Evolutionary conservation across 768 basidiomycete genomes (phyloP).

Genomic region (Leucocoprinus birnbaumii): DNA sequence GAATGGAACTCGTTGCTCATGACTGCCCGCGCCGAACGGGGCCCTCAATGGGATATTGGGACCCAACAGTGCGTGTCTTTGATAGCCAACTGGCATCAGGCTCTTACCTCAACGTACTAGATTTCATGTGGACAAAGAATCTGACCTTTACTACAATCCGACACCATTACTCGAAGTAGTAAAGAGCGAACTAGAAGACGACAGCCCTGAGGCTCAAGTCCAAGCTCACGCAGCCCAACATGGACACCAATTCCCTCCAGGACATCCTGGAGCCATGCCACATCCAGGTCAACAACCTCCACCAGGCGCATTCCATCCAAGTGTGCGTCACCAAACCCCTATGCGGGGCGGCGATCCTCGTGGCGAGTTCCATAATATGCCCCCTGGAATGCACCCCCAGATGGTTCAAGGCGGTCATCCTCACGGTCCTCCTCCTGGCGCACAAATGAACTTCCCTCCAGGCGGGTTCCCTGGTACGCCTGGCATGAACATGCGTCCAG

Average conservation of each 20-base stretch:
- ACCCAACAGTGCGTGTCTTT: conserved; percentile 71
- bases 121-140: conserved; percentile 73
- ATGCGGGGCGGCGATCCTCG: conserved; percentile 25
- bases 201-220: conserved; percentile 24
- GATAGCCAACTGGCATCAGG: background rate
- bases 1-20: conserved; percentile 84
- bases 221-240: conserved; percentile 23
- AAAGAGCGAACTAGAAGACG: conserved; percentile 42
- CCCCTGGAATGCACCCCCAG: conserved; percentile 23
- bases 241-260: conserved; percentile 26
- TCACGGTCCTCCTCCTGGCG: conserved; percentile 15
- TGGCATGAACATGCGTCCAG: conserved; percentile 17
- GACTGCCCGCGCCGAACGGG: conserved; percentile 76
- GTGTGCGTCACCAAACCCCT: conserved; percentile 29
- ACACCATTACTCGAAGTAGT: conserved; percentile 53
- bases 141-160: conserved; percentile 73
- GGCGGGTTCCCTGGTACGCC: conserved; percentile 25
- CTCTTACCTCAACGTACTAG: conserved; percentile 29
- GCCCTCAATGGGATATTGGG: conserved; percentile 86
- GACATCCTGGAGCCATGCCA: conserved; percentile 20
- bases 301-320: conserved; percentile 11
- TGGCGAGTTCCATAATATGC: conserved; percentile 17
- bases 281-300: conserved; percentile 18
- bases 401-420: conserved; percentile 21
- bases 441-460: conserved; percentile 24